phyloP scores from a whole-genome alignment of 2,329 filamentous ascomycete species.

The Aspergillus awamori region DNA sequence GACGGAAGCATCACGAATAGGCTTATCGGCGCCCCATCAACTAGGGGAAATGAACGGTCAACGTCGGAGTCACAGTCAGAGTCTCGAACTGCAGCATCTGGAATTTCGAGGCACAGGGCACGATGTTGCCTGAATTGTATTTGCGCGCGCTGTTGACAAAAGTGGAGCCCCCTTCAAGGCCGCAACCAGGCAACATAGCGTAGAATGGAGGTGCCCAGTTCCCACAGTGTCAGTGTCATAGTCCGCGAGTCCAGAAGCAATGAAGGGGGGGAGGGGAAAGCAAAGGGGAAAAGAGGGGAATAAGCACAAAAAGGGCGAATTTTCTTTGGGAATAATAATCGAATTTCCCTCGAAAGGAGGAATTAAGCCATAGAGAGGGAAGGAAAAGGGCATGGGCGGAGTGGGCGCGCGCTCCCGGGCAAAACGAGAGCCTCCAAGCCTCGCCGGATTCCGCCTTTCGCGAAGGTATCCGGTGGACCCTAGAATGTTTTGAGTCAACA shows the following conservation, averaged over 20 bases:
- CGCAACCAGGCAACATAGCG: slow-evolving; percentile 8
- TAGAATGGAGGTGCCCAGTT: neutral
- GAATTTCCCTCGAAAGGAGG: too few relatives aligned
- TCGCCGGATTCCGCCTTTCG: slow-evolving; percentile 14
- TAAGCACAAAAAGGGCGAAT: neutral
- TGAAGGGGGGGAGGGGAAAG: neutral
- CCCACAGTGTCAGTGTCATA: slow-evolving; percentile 1
- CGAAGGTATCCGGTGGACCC: slow-evolving; percentile 9
- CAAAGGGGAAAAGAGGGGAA: neutral
- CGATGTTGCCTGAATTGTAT: slow-evolving; percentile 7
- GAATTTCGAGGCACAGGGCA: slow-evolving; percentile 2
- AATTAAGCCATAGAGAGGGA: neutral
- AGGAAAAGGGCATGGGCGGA: slow-evolving; percentile 1
- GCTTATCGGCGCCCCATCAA: neutral
- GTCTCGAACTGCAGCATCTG: slow-evolving; percentile 2
- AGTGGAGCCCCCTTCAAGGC: slow-evolving; percentile 7
- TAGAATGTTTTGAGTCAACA: slow-evolving; percentile 13
- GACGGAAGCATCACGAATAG: slow-evolving; percentile 2
- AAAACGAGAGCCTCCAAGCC: slow-evolving; percentile 15
- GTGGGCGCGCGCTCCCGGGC: slow-evolving; percentile 8
- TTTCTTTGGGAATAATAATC: neutral
- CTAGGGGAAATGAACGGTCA: slow-evolving; percentile 5
- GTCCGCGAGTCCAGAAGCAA: neutral
- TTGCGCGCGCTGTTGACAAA: slow-evolving; percentile 3
- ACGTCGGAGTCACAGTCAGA: slow-evolving; percentile 7